phyloP scores from a whole-genome alignment of 805 yeast genomes.

The Wickerhamiella galacta region DNA sequence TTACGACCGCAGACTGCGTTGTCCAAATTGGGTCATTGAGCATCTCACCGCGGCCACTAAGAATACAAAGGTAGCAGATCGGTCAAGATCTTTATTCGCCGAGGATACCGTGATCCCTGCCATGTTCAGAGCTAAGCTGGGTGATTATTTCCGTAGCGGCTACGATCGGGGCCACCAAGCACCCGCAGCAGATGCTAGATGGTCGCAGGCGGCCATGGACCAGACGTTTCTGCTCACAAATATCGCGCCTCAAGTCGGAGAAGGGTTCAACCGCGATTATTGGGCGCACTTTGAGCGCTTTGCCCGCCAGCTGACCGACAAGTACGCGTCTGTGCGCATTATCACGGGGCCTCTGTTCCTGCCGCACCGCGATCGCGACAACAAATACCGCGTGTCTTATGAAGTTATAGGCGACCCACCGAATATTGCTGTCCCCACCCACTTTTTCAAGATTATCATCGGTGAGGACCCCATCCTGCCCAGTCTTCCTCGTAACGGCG shows the following conservation, averaged over 20 bases:
- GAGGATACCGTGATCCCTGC: slow-evolving; percentile 77
- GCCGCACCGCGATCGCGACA: slow-evolving; percentile 67
- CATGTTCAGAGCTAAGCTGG: slow-evolving; percentile 54
- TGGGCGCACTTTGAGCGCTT: slow-evolving; percentile 97
- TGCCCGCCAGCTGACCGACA: slow-evolving; percentile 55
- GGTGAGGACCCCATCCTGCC: slow-evolving; percentile 43
- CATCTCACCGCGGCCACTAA: slow-evolving; percentile 62
- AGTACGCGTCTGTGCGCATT: slow-evolving; percentile 60
- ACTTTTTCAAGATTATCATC: slow-evolving; percentile 77
- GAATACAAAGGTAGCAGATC: slow-evolving; percentile 30
- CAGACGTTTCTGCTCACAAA: slow-evolving; percentile 82
- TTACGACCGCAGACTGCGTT: slow-evolving; percentile 67
- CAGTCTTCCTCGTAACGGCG: slow-evolving; percentile 22
- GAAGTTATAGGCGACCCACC: slow-evolving; percentile 97
- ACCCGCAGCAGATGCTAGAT: slow-evolving; percentile 95
- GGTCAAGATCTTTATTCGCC: slow-evolving; percentile 64
- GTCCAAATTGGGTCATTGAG: slow-evolving; percentile 68
- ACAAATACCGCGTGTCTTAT: slow-evolving; percentile 68
- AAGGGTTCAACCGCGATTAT: slow-evolving; percentile 90
- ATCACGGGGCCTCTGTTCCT: slow-evolving; percentile 89
- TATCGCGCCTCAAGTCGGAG: slow-evolving; percentile 95
- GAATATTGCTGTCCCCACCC: slow-evolving; percentile 91
- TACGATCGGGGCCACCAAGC: slow-evolving; percentile 96
- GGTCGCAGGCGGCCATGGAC: slow-evolving; percentile 80
- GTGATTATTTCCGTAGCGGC: slow-evolving; percentile 87